A percentile compares a stretch with the other conserved stretches of the same genome.
Evolutionary conservation across 1,284 basidiomycete genomes (phyloP).

Genomic region (Sporisorium reilianum): DNA sequence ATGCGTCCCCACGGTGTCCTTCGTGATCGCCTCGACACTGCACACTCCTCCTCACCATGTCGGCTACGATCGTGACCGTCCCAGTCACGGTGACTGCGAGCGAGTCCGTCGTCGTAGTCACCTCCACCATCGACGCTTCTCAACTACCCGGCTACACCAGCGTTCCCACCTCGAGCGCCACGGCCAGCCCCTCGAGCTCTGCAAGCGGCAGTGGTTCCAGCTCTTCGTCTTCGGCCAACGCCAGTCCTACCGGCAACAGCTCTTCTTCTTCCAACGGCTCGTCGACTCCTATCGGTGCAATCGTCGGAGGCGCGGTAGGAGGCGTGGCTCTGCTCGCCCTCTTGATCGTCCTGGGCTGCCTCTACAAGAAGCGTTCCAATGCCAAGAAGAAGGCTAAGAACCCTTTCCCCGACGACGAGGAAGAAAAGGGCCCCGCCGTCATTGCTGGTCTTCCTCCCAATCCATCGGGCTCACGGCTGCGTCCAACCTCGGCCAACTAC

Average conservation of each 20-base stretch:
- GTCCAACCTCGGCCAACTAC: conserved; percentile 27
- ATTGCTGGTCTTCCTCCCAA: conserved; percentile 39
- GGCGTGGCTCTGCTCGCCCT: conserved; percentile 23
- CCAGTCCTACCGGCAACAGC: not conserved
- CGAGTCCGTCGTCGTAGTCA: conserved; percentile 34
- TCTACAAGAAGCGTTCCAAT: conserved; percentile 22
- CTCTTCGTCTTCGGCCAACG: conserved; percentile 11
- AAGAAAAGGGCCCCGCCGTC: conserved; percentile 32
- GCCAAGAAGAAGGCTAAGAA: conserved; percentile 24
- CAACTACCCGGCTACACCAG: conserved; percentile 18
- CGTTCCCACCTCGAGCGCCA: not conserved
- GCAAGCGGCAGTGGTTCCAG: not conserved
- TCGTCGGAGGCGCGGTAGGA: conserved; percentile 35
- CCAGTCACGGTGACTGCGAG: conserved; percentile 32
- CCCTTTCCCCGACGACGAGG: conserved; percentile 24
- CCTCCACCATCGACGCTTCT: conserved; percentile 31
- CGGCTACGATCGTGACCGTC: conserved; percentile 18
- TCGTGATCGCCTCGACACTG: not conserved
- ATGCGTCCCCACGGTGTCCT: not conserved
- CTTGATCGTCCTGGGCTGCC: conserved; percentile 16
- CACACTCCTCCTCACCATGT: conserved; percentile 18
- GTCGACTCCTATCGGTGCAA: conserved; percentile 25
- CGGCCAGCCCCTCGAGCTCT: conserved; percentile 6
- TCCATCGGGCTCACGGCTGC: conserved; percentile 18
- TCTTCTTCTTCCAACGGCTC: conserved; percentile 14